Percentiles rank a stretch among this genome's conserved stretches.
Evolutionary conservation across 192 early-diverging fungal genomes (phyloP).

Genomic region (Bifiguratus adelaidae): DNA sequence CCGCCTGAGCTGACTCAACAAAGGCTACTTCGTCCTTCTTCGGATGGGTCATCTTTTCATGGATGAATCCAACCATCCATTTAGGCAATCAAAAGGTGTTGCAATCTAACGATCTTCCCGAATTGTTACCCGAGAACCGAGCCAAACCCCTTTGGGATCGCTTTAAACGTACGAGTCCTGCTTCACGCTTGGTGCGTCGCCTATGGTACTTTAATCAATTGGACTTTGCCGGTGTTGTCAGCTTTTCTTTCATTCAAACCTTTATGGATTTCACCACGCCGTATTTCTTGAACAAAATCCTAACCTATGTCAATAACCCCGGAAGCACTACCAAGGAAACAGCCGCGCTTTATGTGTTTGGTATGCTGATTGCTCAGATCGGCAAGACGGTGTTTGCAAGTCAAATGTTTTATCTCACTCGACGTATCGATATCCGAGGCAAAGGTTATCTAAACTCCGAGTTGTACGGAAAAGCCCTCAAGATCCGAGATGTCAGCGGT

Average conservation of each 20-base stretch:
- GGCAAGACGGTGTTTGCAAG: constrained; percentile 6
- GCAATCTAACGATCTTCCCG: constrained; percentile 23
- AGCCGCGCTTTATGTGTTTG: constrained; percentile 46
- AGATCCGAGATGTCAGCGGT: constrained; percentile 32
- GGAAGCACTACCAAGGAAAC: constrained; percentile 24
- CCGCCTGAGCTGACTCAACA: too few species aligned
- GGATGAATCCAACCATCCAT: constrained; percentile 21
- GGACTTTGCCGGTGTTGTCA: constrained; percentile 41
- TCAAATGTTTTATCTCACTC: constrained; percentile 22
- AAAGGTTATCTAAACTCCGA: constrained; percentile 45
- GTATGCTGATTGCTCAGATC: constrained; percentile 25
- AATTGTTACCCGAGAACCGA: constrained; percentile 13
- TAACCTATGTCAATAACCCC: constrained; percentile 40
- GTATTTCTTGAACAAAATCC: constrained; percentile 45
- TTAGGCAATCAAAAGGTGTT: constrained; percentile 20
- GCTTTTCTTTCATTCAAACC: constrained; percentile 42
- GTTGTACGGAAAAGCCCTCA: constrained; percentile 53
- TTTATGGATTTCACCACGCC: constrained; percentile 38
- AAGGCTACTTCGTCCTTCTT: too few species aligned
- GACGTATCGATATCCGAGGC: constrained; percentile 37
- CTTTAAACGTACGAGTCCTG: constrained; percentile 10
- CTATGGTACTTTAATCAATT: constrained; percentile 17
- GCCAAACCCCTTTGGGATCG: constrained; percentile 21
- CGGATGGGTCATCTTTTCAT: constrained; percentile 22
- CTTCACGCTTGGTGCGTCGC: constrained; percentile 4